Conservation (phyloP, 1,139 yeast species). For the Sugiyamaella japonica region DNA sequence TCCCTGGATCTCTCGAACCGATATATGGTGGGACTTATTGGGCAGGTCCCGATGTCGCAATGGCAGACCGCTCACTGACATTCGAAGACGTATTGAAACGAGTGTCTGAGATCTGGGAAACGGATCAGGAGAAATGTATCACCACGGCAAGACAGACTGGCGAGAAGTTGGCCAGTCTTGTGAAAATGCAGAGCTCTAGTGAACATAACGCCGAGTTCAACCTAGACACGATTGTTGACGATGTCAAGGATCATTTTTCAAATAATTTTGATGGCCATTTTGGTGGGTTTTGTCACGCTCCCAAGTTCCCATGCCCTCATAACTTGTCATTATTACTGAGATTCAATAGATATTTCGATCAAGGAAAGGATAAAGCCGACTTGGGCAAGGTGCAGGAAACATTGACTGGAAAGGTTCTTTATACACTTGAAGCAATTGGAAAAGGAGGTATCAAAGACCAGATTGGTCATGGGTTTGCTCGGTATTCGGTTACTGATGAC, state of each 20-base stretch:
- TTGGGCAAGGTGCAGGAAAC: constrained; percentile 4
- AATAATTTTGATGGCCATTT: constrained; percentile 33
- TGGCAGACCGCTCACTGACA: constrained; percentile 27
- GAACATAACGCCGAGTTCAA: constrained; percentile 28
- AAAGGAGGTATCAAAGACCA: constrained; percentile 44
- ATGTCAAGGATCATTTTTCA: constrained; percentile 34
- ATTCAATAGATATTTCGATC: constrained; percentile 20
- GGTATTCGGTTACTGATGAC: constrained; percentile 44
- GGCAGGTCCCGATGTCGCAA: constrained; percentile 39
- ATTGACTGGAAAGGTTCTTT: constrained; percentile 19
- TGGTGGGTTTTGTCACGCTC: constrained; percentile 43
- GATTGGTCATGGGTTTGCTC: constrained; percentile 42
- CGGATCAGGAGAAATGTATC: constrained; percentile 32
- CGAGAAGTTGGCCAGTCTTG: constrained; percentile 29
- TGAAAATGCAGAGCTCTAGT: constrained; percentile 34
- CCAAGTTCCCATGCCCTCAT: constrained; percentile 43
- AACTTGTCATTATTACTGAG: constrained; percentile 37
- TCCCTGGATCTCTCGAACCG: constrained; percentile 41
- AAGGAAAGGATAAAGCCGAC: constrained; percentile 12
- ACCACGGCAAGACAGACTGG: constrained; percentile 32
- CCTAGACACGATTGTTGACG: constrained; percentile 25
- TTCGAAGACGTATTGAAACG: constrained; percentile 36
- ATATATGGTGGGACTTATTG: constrained; percentile 45
- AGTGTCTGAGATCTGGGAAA: constrained; percentile 36
- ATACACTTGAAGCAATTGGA: constrained; percentile 37